Evolutionary conservation across 257 asterid species (phyloP).

Genomic region (Jacaranda copaia): DNA sequence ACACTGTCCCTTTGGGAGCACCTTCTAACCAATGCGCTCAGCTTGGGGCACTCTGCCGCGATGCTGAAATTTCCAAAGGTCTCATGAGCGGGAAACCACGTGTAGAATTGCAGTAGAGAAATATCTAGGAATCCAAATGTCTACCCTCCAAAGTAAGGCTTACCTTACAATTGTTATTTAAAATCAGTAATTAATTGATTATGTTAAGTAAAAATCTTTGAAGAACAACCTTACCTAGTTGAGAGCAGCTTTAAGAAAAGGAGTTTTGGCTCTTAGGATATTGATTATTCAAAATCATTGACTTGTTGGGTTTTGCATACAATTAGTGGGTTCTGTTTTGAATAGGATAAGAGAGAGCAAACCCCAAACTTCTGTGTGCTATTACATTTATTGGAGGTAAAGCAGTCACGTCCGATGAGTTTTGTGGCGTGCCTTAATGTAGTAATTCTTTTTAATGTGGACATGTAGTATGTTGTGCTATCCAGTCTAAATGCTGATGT

Average conservation of each 20-base stretch:
- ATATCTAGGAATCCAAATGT: conserved; percentile 49
- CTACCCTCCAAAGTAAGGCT: conserved; percentile 55
- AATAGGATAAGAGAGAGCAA: background rate
- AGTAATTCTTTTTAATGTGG: background rate
- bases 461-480: background rate
- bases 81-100: conserved; percentile 50
- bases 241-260: background rate
- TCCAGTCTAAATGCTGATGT: too few relatives aligned
- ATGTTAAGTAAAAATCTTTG: background rate
- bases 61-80: conserved; percentile 42
- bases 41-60: conserved; percentile 41
- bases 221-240: conserved; percentile 5
- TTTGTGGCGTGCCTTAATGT: background rate
- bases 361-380: background rate
- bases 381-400: background rate
- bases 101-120: conserved; percentile 41
- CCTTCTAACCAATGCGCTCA: conserved; percentile 50
- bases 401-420: background rate
- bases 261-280: background rate
- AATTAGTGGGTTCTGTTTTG: background rate
- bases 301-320: background rate
- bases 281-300: background rate
- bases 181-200: too few relatives aligned
- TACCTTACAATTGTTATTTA: conserved; percentile 35
- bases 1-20: conserved; percentile 46